Conservation (phyloP, 768 basidiomycete genomes). For the Serendipita sp. region DNA sequence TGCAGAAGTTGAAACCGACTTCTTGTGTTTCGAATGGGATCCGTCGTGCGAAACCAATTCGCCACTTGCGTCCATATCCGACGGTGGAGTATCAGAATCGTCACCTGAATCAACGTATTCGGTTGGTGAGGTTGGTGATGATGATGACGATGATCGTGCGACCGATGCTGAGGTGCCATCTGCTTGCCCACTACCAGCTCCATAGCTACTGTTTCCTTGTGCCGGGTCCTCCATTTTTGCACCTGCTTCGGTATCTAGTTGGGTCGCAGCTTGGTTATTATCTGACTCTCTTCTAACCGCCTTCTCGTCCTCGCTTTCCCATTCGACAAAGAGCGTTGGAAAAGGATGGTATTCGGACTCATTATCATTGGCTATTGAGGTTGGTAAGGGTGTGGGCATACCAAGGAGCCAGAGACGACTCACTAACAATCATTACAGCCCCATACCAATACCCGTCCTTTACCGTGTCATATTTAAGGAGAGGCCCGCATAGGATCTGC, state of each 20-base stretch:
- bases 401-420: constrained; percentile 21
- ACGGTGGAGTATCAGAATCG: not conserved
- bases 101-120: not conserved
- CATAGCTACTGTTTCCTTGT: not conserved
- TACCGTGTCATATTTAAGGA: constrained; percentile 81
- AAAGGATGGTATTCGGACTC: constrained; percentile 64
- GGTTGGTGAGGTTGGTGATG: not conserved
- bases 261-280: not conserved
- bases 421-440: constrained; percentile 75
- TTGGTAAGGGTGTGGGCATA: not conserved
- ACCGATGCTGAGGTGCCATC: not conserved
- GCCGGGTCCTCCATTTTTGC: not conserved
- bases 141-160: not conserved
- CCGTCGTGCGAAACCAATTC: not conserved
- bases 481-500: constrained; percentile 82
- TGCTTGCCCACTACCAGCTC: not conserved
- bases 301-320: constrained; percentile 30
- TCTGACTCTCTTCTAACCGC: not conserved
- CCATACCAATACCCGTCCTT: constrained; percentile 76
- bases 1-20: not conserved
- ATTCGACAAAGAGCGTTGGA: constrained; percentile 52
- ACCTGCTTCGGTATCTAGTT: not conserved
- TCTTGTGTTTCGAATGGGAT: not conserved
- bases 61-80: not conserved
- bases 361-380: constrained; percentile 46